phyloP scores from a whole-genome alignment of 73 alveolate genomes.

The Paramecium caudatum region DNA sequence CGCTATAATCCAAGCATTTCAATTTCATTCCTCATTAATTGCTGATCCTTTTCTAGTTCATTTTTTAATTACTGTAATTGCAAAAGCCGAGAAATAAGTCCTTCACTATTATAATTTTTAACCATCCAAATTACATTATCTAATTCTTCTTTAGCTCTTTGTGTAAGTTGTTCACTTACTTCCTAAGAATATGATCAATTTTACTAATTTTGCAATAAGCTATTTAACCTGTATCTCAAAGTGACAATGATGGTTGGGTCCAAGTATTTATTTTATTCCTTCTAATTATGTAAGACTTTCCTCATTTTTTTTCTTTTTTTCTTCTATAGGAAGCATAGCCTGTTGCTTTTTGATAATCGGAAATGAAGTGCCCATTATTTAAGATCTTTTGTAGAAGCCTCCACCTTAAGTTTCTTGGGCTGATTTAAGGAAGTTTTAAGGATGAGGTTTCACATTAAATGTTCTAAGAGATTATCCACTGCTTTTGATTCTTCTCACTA shows the following conservation, averaged over 20 bases:
- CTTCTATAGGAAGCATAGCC: not conserved
- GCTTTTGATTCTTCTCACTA: slow-evolving; percentile 8
- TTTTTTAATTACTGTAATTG: slow-evolving; percentile 1
- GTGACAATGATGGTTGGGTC: slow-evolving; percentile 59
- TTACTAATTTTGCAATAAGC: not conserved
- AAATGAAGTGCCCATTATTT: slow-evolving; percentile 36
- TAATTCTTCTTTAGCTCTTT: not conserved
- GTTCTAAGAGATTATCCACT: not conserved
- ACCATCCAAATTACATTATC: slow-evolving; percentile 56
- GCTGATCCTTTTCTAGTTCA: slow-evolving; percentile 1
- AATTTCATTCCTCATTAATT: not conserved
- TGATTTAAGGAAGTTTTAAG: not conserved
- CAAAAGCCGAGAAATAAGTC: not conserved
- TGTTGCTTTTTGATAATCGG: not conserved
- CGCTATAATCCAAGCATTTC: not conserved
- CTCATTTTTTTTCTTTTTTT: not conserved
- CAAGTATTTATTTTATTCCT: not conserved
- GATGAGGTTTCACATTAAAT: not conserved
- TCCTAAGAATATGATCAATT: not conserved
- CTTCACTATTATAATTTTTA: slow-evolving; percentile 45
- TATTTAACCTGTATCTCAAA: slow-evolving; percentile 16
- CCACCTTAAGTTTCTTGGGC: slow-evolving; percentile 24
- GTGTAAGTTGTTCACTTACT: not conserved
- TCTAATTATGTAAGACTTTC: not conserved
- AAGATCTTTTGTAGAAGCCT: slow-evolving; percentile 49